Evolutionary conservation across 2,329 filamentous ascomycete species (phyloP).

Genomic region (Penicillium sp.): DNA sequence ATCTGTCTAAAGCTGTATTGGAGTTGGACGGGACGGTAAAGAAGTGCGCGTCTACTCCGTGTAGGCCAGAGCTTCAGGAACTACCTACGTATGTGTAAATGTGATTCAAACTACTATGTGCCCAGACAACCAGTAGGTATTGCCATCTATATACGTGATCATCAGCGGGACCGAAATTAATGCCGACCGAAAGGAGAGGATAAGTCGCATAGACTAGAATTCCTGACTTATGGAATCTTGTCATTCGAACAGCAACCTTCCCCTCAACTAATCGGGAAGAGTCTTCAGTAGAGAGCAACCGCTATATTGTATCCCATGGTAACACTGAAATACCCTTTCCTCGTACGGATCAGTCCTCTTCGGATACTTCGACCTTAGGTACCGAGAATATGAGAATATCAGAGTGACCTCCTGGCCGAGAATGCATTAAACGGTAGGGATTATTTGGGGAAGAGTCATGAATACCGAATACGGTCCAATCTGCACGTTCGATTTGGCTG

Average conservation of each 20-base stretch:
- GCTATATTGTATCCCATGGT: constrained; percentile 1
- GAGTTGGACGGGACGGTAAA: not conserved
- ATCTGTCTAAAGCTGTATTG: not conserved
- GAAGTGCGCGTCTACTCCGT: too few species aligned
- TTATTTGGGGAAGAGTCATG: too few species aligned
- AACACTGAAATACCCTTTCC: not conserved
- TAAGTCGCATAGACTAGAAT: not conserved
- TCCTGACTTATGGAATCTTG: not conserved
- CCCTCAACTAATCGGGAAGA: constrained; percentile 2
- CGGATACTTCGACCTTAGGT: not conserved
- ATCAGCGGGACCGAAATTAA: constrained; percentile 1
- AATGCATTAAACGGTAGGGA: not conserved
- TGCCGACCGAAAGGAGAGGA: not conserved
- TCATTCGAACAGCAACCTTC: not conserved
- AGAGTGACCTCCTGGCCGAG: not conserved
- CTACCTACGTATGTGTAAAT: not conserved
- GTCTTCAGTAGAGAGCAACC: constrained; percentile 2
- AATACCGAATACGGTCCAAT: not conserved
- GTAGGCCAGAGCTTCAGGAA: not conserved
- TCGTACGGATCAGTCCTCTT: not conserved
- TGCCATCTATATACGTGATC: not conserved
- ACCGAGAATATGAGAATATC: not conserved
- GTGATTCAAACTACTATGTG: not conserved
- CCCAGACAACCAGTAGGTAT: not conserved
- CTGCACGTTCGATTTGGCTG: not conserved